Conservation (phyloP, 331 rosid genomes). For the Ulmus americana region DNA sequence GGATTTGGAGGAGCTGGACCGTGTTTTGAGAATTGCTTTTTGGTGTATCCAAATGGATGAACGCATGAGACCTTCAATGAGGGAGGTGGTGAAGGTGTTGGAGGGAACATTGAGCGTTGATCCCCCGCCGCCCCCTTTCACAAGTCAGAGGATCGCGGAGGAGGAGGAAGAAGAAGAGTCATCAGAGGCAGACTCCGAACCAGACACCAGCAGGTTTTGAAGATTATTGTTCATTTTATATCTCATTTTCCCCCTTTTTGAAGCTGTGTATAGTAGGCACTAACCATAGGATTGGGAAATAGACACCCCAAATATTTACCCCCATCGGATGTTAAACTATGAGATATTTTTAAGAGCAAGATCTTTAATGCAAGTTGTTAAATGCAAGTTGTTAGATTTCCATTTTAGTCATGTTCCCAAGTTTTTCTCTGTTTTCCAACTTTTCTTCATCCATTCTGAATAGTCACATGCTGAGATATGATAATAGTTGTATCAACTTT, state of each 20-base stretch:
- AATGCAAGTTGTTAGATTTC: conserved; percentile 10
- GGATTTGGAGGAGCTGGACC: conserved; percentile 46
- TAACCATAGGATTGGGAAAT: conserved; percentile 36
- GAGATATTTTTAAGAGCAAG: conserved; percentile 18
- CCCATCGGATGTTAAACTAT: conserved; percentile 14
- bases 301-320: conserved; percentile 13
- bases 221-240: conserved; percentile 1
- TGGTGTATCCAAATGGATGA: conserved; percentile 75
- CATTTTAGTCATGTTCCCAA: neutral
- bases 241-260: conserved; percentile 5
- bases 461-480: too few species aligned
- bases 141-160: conserved; percentile 12
- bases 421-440: neutral
- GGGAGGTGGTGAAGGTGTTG: conserved; percentile 68
- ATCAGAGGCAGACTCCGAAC: conserved; percentile 24
- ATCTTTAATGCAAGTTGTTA: conserved; percentile 10
- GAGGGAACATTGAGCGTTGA: conserved; percentile 68
- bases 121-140: conserved; percentile 64
- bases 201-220: conserved; percentile 25
- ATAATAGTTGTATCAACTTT: too few species aligned
- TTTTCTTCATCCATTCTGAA: too few species aligned
- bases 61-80: conserved; percentile 57
- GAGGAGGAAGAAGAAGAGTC: conserved; percentile 29
- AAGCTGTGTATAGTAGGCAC: conserved; percentile 42
- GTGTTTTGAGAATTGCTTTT: conserved; percentile 58